Conservation (phyloP, 1,139 yeast species). For the Fermentozyma sake region DNA sequence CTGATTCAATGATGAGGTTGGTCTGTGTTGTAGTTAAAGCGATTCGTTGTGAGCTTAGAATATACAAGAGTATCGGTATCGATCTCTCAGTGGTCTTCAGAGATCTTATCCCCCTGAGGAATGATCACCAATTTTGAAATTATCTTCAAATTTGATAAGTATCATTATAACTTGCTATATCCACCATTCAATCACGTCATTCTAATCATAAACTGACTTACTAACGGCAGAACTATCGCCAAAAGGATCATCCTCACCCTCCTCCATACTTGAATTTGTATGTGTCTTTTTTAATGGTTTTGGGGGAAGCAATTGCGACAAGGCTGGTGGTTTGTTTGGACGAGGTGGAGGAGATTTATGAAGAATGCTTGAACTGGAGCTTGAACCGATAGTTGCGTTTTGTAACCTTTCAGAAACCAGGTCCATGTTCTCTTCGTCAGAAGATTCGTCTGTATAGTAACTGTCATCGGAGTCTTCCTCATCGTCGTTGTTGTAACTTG, state of each 20-base stretch:
- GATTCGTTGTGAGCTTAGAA: no score
- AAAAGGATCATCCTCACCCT: slow-evolving; percentile 65
- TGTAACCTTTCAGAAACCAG: slow-evolving; percentile 9
- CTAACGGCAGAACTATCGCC: slow-evolving; percentile 57
- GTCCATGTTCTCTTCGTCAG: slow-evolving; percentile 17
- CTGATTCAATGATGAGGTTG: no score
- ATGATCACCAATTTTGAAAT: no score
- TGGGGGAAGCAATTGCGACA: slow-evolving; percentile 10
- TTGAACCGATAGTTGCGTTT: slow-evolving; percentile 6
- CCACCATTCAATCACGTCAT: no score
- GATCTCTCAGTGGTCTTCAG: no score
- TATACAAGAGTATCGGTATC: no score
- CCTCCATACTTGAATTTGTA: slow-evolving; percentile 25
- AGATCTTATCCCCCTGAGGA: no score
- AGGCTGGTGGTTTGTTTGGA: slow-evolving; percentile 25
- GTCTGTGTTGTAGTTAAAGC: no score
- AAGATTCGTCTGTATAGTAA: slow-evolving; percentile 42
- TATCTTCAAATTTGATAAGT: no score
- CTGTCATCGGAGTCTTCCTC: slow-evolving; percentile 30
- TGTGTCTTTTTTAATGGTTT: slow-evolving; percentile 10
- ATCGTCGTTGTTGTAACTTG: slow-evolving; percentile 24
- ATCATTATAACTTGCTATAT: no score
- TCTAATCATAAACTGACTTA: slow-evolving; percentile 16
- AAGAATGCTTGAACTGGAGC: no score
- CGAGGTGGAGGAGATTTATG: slow-evolving; percentile 30